Conservation (phyloP, 345 rosid species). For the thale cress (Arabidopsis thaliana) region TAIR10.1 NC_003074.8:3339501-3340000, state of each 20-base stretch:
- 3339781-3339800: not conserved
- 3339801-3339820: constrained; percentile 63
- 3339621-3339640: constrained; percentile 23
- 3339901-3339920: constrained; percentile 75
- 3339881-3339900: constrained; percentile 93
- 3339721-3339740: constrained; percentile 97
- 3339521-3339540: constrained; percentile 18
- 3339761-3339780: not conserved
- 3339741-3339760: constrained; percentile 25
- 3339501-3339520: constrained; percentile 27
- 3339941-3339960: constrained; percentile 10
- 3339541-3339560: constrained; percentile 24
- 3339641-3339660: constrained; percentile 44
- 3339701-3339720: constrained; percentile 87
- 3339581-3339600: constrained; percentile 7
- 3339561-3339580: constrained; percentile 10
- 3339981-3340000: constrained; percentile 57
- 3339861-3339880: constrained; percentile 93
- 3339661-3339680: constrained; percentile 60
- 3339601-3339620: constrained; percentile 35
- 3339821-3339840: constrained; percentile 94
- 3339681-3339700: constrained; percentile 86
- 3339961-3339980: not conserved
- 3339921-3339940: constrained; percentile 1
- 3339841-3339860: constrained; percentile 86